Percentiles rank a stretch among this genome's conserved stretches.
Evolutionary conservation across 352 stramenopile species (phyloP).

Genomic region (Pythium aquatile): DNA sequence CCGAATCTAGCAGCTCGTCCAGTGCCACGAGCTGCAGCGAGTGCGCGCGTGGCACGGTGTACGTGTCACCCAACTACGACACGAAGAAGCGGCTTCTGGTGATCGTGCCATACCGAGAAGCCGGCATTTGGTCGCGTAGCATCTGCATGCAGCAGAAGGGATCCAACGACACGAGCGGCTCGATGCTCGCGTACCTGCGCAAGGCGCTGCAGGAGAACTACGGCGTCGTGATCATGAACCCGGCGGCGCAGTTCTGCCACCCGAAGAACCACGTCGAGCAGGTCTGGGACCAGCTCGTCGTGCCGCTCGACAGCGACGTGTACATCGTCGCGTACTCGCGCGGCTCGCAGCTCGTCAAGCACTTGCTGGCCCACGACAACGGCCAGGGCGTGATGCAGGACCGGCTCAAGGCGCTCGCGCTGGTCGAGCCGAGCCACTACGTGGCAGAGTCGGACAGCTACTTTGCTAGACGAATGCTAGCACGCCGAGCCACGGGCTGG

Average conservation of each 20-base stretch:
- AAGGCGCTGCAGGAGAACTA: constrained; percentile 84
- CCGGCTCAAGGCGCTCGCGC: constrained; percentile 71
- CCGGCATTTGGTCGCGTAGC: constrained; percentile 82
- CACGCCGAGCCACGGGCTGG: constrained; percentile 66
- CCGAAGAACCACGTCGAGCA: constrained; percentile 70
- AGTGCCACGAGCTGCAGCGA: constrained; percentile 36
- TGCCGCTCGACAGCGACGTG: constrained; percentile 57
- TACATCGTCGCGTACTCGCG: constrained; percentile 81
- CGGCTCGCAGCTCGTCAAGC: constrained; percentile 75
- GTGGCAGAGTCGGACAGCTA: constrained; percentile 72
- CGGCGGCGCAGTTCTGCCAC: constrained; percentile 71
- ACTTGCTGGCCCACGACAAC: constrained; percentile 78
- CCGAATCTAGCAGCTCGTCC: constrained; percentile 16
- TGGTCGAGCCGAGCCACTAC: constrained; percentile 84
- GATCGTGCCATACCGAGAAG: constrained; percentile 83
- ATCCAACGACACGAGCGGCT: constrained; percentile 57
- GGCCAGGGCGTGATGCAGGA: constrained; percentile 78
- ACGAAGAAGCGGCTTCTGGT: constrained; percentile 68
- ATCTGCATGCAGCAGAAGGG: constrained; percentile 78
- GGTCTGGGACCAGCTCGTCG: constrained; percentile 78
- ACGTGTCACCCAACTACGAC: constrained; percentile 59
- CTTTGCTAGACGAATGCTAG: constrained; percentile 70
- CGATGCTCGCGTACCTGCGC: constrained; percentile 77
- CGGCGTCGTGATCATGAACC: constrained; percentile 82
- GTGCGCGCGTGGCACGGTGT: constrained; percentile 67